Conservation (phyloP, 805 yeast genomes). For the Candida palmyrensis region DNA sequence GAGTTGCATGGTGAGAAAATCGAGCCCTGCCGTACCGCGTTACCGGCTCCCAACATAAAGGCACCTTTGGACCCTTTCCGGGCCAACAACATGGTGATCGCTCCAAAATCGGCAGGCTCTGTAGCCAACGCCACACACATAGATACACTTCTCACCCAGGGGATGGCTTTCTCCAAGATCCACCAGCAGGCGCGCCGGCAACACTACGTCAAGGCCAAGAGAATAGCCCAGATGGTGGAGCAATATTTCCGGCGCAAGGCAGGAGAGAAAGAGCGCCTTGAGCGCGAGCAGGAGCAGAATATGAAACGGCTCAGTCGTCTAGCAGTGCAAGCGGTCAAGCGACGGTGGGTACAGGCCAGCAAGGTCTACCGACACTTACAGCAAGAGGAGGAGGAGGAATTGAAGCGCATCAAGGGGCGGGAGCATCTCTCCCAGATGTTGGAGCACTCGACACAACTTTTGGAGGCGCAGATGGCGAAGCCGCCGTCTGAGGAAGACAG, state of each 20-base stretch:
- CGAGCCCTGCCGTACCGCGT: constrained; percentile 40
- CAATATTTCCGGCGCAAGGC: constrained; percentile 78
- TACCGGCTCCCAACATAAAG: constrained; percentile 38
- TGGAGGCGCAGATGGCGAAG: constrained; percentile 75
- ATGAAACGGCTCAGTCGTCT: constrained; percentile 68
- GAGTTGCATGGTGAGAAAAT: constrained; percentile 45
- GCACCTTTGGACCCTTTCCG: constrained; percentile 43
- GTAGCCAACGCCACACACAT: constrained; percentile 46
- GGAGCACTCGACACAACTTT: constrained; percentile 83
- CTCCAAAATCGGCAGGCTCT: constrained; percentile 30
- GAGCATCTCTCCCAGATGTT: constrained; percentile 83
- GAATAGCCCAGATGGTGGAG: constrained; percentile 77
- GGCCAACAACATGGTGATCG: constrained; percentile 35
- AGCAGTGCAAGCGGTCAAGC: constrained; percentile 79
- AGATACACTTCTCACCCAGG: constrained; percentile 77
- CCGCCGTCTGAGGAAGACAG: constrained; percentile 22
- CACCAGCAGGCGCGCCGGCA: constrained; percentile 61
- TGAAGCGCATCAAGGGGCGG: constrained; percentile 75
- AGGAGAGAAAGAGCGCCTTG: constrained; percentile 82
- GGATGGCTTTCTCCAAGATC: constrained; percentile 61
- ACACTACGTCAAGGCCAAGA: constrained; percentile 63
- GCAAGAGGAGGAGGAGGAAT: constrained; percentile 72
- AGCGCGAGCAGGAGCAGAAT: constrained; percentile 69
- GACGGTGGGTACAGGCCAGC: constrained; percentile 86
- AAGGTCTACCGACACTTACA: constrained; percentile 72